phyloP scores from a whole-genome alignment of 2,329 filamentous ascomycete genomes.

The Claviceps digitariae region DNA sequence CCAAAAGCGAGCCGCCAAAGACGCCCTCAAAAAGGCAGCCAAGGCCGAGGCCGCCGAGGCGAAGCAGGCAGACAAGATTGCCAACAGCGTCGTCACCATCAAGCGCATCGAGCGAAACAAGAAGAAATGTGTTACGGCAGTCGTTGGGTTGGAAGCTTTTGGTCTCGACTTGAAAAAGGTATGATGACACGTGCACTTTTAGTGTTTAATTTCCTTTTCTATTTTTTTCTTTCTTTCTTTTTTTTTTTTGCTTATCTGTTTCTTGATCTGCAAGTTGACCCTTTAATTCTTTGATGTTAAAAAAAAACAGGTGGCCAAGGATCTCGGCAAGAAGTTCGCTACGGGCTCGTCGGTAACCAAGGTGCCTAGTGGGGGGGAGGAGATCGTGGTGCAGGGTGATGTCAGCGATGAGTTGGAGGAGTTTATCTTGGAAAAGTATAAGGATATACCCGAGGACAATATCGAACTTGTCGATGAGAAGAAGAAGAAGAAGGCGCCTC shows the following conservation, averaged over 20 bases:
- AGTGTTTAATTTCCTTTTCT: neutral
- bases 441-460: constrained; percentile 85
- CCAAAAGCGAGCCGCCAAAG: constrained; percentile 88
- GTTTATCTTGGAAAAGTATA: constrained; percentile 79
- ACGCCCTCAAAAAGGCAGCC: constrained; percentile 90
- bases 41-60: constrained; percentile 82
- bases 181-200: neutral
- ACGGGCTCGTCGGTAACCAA: constrained; percentile 91
- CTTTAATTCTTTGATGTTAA: neutral
- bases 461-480: constrained; percentile 92
- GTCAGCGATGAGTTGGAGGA: constrained; percentile 90
- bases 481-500: constrained; percentile 53
- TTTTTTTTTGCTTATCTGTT: too few species aligned
- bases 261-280: too few species aligned
- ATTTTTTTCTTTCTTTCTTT: too few species aligned
- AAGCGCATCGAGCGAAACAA: constrained; percentile 98
- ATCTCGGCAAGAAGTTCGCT: constrained; percentile 97
- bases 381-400: constrained; percentile 96
- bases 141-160: constrained; percentile 83
- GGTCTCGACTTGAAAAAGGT: constrained; percentile 86
- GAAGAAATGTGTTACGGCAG: constrained; percentile 87
- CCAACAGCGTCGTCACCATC: constrained; percentile 71
- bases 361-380: constrained; percentile 70
- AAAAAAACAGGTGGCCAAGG: constrained; percentile 57
- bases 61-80: constrained; percentile 70